These are phyloP conservation scores for Cladosporium sp. DNA, from an alignment of 2,329 filamentous ascomycete genomes.

Conservation along the genomic window DNA sequence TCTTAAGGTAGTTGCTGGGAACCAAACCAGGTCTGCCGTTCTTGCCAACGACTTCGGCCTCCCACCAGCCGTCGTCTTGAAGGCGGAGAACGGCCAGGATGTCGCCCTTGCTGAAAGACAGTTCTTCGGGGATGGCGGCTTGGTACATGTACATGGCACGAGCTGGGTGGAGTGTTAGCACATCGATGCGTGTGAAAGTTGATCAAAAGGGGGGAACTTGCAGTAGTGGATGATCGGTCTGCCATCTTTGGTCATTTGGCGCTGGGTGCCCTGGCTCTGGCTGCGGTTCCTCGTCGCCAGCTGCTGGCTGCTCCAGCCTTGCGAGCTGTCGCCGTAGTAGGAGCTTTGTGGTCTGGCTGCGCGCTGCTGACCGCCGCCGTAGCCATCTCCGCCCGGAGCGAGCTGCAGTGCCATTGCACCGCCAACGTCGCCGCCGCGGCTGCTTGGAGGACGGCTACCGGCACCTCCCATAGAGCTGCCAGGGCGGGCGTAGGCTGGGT, in stretches of 20 bases:
- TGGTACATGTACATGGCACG: conserved; percentile 92
- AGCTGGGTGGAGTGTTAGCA: conserved; percentile 50
- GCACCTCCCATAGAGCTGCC: conserved; percentile 25
- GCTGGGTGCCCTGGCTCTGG: conserved; percentile 82
- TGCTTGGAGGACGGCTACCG: conserved; percentile 39
- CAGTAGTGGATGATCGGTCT: conserved; percentile 88
- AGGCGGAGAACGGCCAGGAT: conserved; percentile 81
- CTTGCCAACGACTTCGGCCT: conserved; percentile 80
- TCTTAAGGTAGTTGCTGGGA: conserved; percentile 64
- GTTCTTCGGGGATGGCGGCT: conserved; percentile 90
- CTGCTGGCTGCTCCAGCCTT: conserved; percentile 30
- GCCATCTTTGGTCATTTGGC: conserved; percentile 81
- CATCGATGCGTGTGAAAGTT: not conserved
- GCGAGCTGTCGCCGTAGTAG: conserved; percentile 37
- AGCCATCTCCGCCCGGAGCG: conserved; percentile 36
- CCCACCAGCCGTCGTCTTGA: conserved; percentile 99
- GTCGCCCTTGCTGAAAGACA: conserved; percentile 90
- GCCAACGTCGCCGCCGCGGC: conserved; percentile 37
- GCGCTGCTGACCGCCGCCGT: conserved; percentile 37
- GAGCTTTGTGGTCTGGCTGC: conserved; percentile 39
- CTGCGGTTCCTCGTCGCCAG: conserved; percentile 54
- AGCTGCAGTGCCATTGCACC: conserved; percentile 43
- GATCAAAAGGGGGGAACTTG: conserved; percentile 50
- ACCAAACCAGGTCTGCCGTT: conserved; percentile 55
- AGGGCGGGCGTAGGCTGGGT: conserved; percentile 35